Percentiles rank a stretch among this genome's conserved stretches.
Conservation (phyloP, 768 basidiomycete genomes). For the Collybia sordida region DNA sequence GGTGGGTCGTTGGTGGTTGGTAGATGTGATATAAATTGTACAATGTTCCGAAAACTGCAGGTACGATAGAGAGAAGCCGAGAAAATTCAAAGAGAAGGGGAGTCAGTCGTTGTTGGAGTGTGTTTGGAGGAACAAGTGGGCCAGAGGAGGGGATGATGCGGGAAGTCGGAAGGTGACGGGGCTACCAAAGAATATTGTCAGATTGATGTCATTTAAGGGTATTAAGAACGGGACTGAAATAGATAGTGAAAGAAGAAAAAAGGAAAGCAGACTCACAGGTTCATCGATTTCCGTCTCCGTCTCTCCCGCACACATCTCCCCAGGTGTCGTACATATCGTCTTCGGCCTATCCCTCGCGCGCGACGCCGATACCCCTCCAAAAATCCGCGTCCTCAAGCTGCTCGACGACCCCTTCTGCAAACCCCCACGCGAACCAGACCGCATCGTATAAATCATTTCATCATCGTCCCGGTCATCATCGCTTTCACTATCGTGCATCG, state of each 20-base stretch:
- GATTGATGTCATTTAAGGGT: too few species aligned
- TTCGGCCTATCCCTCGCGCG: constrained; percentile 35
- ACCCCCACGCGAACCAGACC: constrained; percentile 14
- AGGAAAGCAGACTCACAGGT: constrained; percentile 49
- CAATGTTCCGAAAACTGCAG: constrained; percentile 65
- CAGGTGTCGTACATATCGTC: constrained; percentile 64
- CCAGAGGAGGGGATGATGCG: constrained; percentile 54
- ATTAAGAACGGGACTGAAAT: not conserved
- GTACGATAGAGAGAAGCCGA: constrained; percentile 70
- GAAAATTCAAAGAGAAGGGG: constrained; percentile 69
- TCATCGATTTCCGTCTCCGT: constrained; percentile 81
- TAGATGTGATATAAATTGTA: constrained; percentile 36
- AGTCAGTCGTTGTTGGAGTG: constrained; percentile 45
- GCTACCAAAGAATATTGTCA: constrained; percentile 32
- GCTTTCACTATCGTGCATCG: constrained; percentile 22
- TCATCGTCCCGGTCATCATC: constrained; percentile 32
- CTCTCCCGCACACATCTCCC: constrained; percentile 63
- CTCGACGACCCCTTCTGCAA: constrained; percentile 5
- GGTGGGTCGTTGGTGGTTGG: constrained; percentile 26
- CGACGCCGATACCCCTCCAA: constrained; percentile 20
- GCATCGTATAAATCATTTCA: constrained; percentile 28
- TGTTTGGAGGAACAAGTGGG: constrained; percentile 48
- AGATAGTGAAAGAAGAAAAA: too few species aligned
- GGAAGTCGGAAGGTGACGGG: constrained; percentile 67
- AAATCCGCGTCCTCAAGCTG: constrained; percentile 30